Base-by-base conservation (phyloP, 768 basidiomycete species). In the Leccinum longicurvipes region DNA sequence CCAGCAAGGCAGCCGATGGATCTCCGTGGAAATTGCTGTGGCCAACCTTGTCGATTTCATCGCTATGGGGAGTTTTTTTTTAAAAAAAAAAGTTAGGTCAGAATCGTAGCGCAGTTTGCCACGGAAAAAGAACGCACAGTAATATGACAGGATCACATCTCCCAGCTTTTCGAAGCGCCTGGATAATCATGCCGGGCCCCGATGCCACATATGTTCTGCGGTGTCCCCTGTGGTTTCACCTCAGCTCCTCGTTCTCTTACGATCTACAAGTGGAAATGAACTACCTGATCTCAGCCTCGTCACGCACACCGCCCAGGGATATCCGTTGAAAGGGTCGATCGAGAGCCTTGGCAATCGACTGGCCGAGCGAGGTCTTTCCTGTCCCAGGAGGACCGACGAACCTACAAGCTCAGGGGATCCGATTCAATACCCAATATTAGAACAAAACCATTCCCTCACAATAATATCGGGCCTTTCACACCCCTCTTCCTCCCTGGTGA, bases 41-140 rank as follows among this genome's bases (percentile, higher is more conserved):
- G 0, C 88, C 87, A 53, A 93, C 82, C 73, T 97, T 97, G 73
- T 97, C 95, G 44, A 97, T 84, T 70, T 97, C 95, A 65, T 97
- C 95, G 9, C 73, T 76, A 51, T 31, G 19, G n/a, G 3, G n/a
- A n/a, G n/a, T n/a, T n/a, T n/a, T n/a, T n/a, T 39, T n/a, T 5
- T 1, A 29, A 29, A 28, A 36, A 55, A 60, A 32, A 28, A 58
- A 2, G 9, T 23, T 19, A 21, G 10, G 50, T 53, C 27, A 41
- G 29, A 23, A 47, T 19, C 44, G 24, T 29, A 12, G 8, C 14
- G 41, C n/a, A 19, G 7, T 14, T 46, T 10, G 32, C 19, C 21
- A 23, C 8, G 10, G 44, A 10, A 7, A 17, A 57, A 50, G 9
- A 55, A 63, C 78, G 59, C 63, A 78, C 72, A 95, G 74, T 29